Conservation (phyloP, 1,284 basidiomycete genomes). For the Volvariella volvacea region DNA sequence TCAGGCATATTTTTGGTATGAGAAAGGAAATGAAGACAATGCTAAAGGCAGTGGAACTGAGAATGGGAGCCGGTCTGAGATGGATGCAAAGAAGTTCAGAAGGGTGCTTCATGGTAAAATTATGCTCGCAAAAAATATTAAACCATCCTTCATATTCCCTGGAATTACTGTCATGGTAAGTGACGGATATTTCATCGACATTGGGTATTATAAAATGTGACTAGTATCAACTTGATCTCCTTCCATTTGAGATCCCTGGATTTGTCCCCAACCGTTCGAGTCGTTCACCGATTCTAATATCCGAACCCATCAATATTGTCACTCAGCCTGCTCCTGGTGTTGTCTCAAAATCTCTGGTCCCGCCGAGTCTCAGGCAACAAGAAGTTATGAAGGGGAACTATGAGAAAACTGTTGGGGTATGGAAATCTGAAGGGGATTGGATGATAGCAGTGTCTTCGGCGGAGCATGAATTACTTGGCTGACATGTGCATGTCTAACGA, state of each 20-base stretch:
- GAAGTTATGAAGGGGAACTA: no score
- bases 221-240: constrained; percentile 1
- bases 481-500: no score
- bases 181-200: neutral
- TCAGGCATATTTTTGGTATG: neutral
- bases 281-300: neutral
- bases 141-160: neutral
- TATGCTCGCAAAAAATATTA: neutral
- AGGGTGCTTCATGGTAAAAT: neutral
- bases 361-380: neutral
- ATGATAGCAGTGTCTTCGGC: no score
- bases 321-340: neutral
- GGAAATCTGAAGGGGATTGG: constrained; percentile 27
- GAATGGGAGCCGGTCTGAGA: neutral
- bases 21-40: neutral
- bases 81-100: neutral
- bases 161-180: neutral
- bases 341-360: neutral
- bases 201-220: neutral
- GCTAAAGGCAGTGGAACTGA: neutral
- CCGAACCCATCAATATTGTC: neutral
- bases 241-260: neutral
- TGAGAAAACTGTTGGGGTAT: constrained; percentile 19
- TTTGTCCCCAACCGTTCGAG: neutral
- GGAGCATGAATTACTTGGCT: no score